Evolutionary conservation across 306 rosid species (phyloP).

Genomic region (Quercus wislizeni): DNA sequence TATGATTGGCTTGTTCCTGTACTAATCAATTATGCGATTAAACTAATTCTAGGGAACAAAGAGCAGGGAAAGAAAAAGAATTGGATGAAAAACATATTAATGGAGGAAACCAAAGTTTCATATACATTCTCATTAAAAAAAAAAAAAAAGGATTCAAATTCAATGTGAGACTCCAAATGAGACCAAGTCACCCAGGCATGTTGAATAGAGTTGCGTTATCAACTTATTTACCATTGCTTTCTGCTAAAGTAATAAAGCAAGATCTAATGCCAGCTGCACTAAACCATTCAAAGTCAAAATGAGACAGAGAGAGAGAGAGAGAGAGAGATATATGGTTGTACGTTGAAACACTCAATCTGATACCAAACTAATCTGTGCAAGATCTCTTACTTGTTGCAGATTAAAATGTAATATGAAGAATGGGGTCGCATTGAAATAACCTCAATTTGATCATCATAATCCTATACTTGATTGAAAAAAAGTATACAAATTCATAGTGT

Average conservation of each 20-base stretch:
- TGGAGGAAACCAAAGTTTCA: not conserved
- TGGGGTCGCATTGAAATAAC: not conserved
- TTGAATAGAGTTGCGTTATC: no score
- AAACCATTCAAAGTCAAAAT: constrained; percentile 8
- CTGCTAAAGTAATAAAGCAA: not conserved
- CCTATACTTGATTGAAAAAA: not conserved
- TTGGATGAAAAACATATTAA: not conserved
- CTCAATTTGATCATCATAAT: not conserved
- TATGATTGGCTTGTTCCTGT: no score
- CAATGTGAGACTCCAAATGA: not conserved
- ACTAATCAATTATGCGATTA: not conserved
- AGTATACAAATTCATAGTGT: not conserved
- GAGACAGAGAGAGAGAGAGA: not conserved
- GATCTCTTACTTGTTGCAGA: not conserved
- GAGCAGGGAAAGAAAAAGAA: not conserved
- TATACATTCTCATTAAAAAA: not conserved
- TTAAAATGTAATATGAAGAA: not conserved
- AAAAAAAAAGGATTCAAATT: no score
- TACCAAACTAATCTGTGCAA: not conserved
- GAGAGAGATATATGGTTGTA: not conserved
- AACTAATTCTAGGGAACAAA: not conserved
- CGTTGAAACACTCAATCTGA: not conserved
- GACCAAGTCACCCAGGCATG: constrained; percentile 11
- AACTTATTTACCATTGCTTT: not conserved
- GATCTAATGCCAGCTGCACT: not conserved